Conservation (phyloP, 768 basidiomycete genomes). For the Chlorophyllum brunneum region DNA sequence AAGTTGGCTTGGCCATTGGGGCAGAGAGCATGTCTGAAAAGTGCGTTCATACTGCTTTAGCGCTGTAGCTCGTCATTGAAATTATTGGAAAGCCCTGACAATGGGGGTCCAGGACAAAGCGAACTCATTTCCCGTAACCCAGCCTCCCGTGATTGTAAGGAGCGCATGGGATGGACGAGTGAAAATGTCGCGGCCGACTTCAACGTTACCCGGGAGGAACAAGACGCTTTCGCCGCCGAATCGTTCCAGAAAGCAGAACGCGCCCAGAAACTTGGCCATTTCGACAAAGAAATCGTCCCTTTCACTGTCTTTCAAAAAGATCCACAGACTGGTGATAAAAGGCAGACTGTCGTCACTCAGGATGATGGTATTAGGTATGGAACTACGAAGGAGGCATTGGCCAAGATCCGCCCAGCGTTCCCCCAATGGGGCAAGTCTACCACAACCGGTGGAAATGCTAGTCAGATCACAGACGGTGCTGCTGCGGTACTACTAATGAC, state of each 20-base stretch:
- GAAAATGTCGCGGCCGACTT: constrained; percentile 82
- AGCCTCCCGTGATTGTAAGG: constrained; percentile 54
- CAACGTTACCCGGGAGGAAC: constrained; percentile 65
- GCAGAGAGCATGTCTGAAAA: constrained; percentile 84
- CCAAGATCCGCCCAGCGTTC: constrained; percentile 71
- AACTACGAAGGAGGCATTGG: constrained; percentile 61
- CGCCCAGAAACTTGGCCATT: constrained; percentile 65
- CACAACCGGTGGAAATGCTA: constrained; percentile 85
- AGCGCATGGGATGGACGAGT: constrained; percentile 88
- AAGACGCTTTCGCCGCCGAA: constrained; percentile 69
- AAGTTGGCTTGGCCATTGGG: constrained; percentile 78
- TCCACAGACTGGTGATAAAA: constrained; percentile 47
- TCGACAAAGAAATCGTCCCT: constrained; percentile 70
- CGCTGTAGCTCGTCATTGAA: background rate
- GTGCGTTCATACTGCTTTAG: constrained; percentile 30
- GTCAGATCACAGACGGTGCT: constrained; percentile 81
- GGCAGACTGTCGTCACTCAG: constrained; percentile 50
- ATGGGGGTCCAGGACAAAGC: constrained; percentile 55
- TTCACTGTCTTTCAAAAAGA: constrained; percentile 65
- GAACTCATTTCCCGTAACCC: constrained; percentile 55
- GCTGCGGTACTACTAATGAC: constrained; percentile 83
- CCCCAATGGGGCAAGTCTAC: constrained; percentile 74
- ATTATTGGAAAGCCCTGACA: constrained; percentile 50
- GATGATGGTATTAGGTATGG: constrained; percentile 80
- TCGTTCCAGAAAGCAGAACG: constrained; percentile 79